Conservation (phyloP, 2,329 filamentous ascomycete genomes). For the Aspergillus caelatus region DNA sequence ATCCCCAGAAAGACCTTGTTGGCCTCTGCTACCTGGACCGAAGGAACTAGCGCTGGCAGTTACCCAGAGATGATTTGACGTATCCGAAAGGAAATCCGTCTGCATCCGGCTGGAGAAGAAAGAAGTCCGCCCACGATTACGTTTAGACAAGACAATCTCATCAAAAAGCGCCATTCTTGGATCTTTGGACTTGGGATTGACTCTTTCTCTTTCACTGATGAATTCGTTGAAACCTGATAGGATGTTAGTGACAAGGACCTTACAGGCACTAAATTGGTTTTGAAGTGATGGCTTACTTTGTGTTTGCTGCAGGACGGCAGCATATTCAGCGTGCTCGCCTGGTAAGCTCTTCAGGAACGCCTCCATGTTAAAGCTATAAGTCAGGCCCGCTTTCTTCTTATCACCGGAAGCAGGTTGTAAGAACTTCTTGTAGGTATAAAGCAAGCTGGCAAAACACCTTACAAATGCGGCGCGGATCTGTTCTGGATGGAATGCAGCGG, state of each 20-base stretch:
- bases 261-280: background rate
- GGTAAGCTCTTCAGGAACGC: slow-evolving; percentile 67
- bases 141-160: slow-evolving; percentile 66
- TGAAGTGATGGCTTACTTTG: slow-evolving; percentile 50
- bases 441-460: slow-evolving; percentile 67
- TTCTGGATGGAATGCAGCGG: slow-evolving; percentile 67
- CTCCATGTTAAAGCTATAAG: slow-evolving; percentile 69
- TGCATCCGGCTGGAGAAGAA: slow-evolving; percentile 55
- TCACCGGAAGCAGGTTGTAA: slow-evolving; percentile 62
- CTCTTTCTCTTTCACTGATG: slow-evolving; percentile 64
- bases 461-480: slow-evolving; percentile 70
- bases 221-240: slow-evolving; percentile 62
- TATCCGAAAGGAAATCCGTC: slow-evolving; percentile 64
- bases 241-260: slow-evolving; percentile 15
- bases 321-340: slow-evolving; percentile 65
- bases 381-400: slow-evolving; percentile 63
- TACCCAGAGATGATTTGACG: slow-evolving; percentile 65
- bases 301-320: slow-evolving; percentile 65
- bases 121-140: slow-evolving; percentile 61
- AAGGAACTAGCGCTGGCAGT: slow-evolving; percentile 62
- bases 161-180: slow-evolving; percentile 64
- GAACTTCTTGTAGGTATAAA: slow-evolving; percentile 70
- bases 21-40: slow-evolving; percentile 53
- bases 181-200: slow-evolving; percentile 54
- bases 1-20: slow-evolving; percentile 50